Evolutionary conservation across 2,329 filamentous ascomycete genomes (phyloP).

Genomic region (Pyrenochaeta sp.): DNA sequence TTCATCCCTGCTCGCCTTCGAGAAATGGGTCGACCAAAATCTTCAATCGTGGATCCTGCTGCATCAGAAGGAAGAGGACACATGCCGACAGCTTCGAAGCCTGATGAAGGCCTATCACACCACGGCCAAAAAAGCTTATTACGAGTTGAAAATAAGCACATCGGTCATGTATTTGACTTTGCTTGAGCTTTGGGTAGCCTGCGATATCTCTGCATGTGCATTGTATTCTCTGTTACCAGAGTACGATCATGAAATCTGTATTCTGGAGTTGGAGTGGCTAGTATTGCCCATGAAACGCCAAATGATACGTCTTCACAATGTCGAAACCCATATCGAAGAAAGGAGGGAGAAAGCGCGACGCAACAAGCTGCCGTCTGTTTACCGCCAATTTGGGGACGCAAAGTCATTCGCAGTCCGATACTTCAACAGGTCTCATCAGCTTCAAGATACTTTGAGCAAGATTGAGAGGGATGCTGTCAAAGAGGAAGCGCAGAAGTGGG

Average conservation of each 20-base stretch:
- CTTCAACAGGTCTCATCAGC: constrained; percentile 54
- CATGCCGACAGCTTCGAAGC: constrained; percentile 29
- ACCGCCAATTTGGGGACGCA: constrained; percentile 44
- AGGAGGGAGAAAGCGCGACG: constrained; percentile 37
- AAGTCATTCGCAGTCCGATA: constrained; percentile 58
- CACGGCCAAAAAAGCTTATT: constrained; percentile 41
- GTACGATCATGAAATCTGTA: constrained; percentile 57
- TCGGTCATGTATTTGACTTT: constrained; percentile 65
- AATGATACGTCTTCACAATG: constrained; percentile 52
- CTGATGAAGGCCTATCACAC: constrained; percentile 26
- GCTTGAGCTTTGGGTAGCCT: constrained; percentile 66
- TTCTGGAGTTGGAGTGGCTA: constrained; percentile 52
- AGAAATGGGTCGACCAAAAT: constrained; percentile 57
- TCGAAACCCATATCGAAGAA: constrained; percentile 59
- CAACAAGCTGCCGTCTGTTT: constrained; percentile 41
- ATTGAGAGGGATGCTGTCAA: constrained; percentile 53
- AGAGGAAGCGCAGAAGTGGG: constrained; percentile 23
- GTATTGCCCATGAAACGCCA: constrained; percentile 55
- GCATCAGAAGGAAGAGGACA: constrained; percentile 23
- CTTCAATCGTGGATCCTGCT: constrained; percentile 52
- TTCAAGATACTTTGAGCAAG: constrained; percentile 43
- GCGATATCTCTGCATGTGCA: constrained; percentile 57
- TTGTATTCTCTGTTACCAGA: constrained; percentile 53
- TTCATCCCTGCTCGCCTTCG: constrained; percentile 59
- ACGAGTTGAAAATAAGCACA: constrained; percentile 51